Percentiles rank a stretch among this genome's conserved stretches.
phyloP scores from a whole-genome alignment of 148 eudicot genomes.

The Arctostaphylos glauca region DNA sequence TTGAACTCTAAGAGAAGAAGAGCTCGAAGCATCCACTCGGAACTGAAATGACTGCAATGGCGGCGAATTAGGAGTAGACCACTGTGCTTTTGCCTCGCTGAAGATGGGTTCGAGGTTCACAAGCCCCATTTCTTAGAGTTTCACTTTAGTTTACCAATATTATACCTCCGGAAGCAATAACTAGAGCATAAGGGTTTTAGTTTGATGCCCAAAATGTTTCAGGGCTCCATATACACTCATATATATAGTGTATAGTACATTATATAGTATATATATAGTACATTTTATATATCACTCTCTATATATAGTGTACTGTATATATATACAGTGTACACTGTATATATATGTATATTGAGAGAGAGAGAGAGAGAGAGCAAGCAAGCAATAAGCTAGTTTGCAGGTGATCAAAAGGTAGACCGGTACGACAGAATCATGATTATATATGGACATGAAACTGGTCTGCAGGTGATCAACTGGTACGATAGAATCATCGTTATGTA shows the following conservation, averaged over 20 bases:
- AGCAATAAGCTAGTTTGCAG: too few relatives aligned
- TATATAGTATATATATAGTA: too few relatives aligned
- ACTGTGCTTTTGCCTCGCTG: constrained; percentile 54
- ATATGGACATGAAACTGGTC: too few relatives aligned
- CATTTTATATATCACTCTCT: too few relatives aligned
- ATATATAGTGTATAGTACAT: too few relatives aligned
- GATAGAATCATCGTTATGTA: too few relatives aligned
- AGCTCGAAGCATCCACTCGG: constrained; percentile 38
- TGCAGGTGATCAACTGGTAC: too few relatives aligned
- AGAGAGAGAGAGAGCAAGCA: neutral
- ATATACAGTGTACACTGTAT: too few relatives aligned
- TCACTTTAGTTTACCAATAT: neutral
- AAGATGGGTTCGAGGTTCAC: constrained; percentile 56
- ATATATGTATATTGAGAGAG: neutral
- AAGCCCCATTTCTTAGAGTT: constrained; percentile 34
- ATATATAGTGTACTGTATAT: too few relatives aligned
- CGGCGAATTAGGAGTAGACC: constrained; percentile 29
- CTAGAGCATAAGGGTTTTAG: neutral
- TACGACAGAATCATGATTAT: too few relatives aligned
- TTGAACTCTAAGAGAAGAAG: constrained; percentile 39
- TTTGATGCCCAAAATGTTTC: neutral
- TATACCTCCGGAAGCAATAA: neutral
- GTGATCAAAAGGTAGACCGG: too few relatives aligned
- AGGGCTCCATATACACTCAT: too few relatives aligned
- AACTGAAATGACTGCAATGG: constrained; percentile 44